phyloP scores from a whole-genome alignment of 805 yeast species.

The Saccharomycopsis lassenensis region DNA sequence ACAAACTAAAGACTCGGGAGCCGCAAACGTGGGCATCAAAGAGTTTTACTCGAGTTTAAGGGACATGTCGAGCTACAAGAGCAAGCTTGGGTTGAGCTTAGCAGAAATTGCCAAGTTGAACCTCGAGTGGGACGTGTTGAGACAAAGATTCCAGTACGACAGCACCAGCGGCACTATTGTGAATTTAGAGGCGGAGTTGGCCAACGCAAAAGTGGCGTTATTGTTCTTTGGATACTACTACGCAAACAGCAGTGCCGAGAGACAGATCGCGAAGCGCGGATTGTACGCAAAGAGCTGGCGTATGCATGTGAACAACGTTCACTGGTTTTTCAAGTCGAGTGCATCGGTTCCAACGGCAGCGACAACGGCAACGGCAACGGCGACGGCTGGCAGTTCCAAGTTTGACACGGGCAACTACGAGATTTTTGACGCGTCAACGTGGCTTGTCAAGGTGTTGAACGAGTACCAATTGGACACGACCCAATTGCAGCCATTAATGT shows the following conservation, averaged over 20 bases:
- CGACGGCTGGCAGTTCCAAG: not conserved
- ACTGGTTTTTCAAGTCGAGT: constrained; percentile 12
- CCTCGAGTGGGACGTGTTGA: constrained; percentile 15
- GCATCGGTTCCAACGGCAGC: constrained; percentile 1
- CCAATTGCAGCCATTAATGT: constrained; percentile 10
- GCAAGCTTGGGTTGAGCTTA: too few species aligned
- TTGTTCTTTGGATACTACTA: constrained; percentile 18
- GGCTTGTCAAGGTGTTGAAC: constrained; percentile 10
- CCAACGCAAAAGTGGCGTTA: constrained; percentile 8
- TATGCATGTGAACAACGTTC: constrained; percentile 7
- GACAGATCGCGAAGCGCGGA: constrained; percentile 12
- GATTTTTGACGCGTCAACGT: constrained; percentile 14
- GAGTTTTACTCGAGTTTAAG: too few species aligned
- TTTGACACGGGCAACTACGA: constrained; percentile 13
- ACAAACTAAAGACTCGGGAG: too few species aligned
- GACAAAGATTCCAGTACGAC: constrained; percentile 6
- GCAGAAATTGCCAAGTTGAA: constrained; percentile 10
- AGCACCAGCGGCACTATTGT: not conserved
- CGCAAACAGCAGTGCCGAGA: constrained; percentile 12
- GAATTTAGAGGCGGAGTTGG: constrained; percentile 4
- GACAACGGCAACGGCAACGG: not conserved
- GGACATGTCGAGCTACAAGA: too few species aligned
- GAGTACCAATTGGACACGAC: constrained; percentile 13
- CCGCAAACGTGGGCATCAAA: too few species aligned
- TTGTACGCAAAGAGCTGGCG: constrained; percentile 15